A percentile compares a stretch with the other conserved stretches of the same genome.
Conservation (phyloP, 2,329 filamentous ascomycete species). For the Parastagonospora avenae region DNA sequence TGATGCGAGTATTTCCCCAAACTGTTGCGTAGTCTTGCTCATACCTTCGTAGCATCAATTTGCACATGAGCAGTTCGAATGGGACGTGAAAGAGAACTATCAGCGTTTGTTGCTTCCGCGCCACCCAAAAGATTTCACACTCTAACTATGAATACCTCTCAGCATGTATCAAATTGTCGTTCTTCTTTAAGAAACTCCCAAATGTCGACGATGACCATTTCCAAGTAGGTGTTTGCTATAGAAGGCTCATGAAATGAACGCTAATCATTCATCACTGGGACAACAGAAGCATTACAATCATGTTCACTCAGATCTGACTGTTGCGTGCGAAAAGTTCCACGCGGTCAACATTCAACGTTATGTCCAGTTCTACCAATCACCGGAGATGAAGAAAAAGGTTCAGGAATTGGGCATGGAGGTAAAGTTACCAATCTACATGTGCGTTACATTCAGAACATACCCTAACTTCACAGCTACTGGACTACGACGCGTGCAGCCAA, state of each 20-base stretch:
- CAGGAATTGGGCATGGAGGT: conserved; percentile 27
- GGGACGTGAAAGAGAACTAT: conserved; percentile 34
- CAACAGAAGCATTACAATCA: conserved; percentile 38
- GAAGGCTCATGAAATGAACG: too few species aligned
- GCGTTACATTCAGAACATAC: too few species aligned
- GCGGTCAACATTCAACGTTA: conserved; percentile 36
- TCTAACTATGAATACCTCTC: not conserved
- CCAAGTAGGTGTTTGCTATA: not conserved
- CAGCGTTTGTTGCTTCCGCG: conserved; percentile 21
- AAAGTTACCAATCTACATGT: too few species aligned
- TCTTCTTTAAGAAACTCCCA: conserved; percentile 40
- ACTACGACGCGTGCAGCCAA: conserved; percentile 30
- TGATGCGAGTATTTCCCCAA: not conserved
- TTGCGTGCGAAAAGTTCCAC: conserved; percentile 34
- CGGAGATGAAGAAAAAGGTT: conserved; percentile 28
- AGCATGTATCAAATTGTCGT: conserved; percentile 37
- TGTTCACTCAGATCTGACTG: conserved; percentile 37
- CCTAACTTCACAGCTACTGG: conserved; percentile 5
- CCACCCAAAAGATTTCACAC: not conserved
- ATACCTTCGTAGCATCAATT: conserved; percentile 28
- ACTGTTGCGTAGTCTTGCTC: not conserved
- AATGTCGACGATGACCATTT: conserved; percentile 39
- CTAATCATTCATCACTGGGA: too few species aligned
- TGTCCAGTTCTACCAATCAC: conserved; percentile 28
- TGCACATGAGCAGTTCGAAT: conserved; percentile 25